phyloP scores from a whole-genome alignment of 805 yeast genomes.

The Myxozyma lipomycoides region DNA sequence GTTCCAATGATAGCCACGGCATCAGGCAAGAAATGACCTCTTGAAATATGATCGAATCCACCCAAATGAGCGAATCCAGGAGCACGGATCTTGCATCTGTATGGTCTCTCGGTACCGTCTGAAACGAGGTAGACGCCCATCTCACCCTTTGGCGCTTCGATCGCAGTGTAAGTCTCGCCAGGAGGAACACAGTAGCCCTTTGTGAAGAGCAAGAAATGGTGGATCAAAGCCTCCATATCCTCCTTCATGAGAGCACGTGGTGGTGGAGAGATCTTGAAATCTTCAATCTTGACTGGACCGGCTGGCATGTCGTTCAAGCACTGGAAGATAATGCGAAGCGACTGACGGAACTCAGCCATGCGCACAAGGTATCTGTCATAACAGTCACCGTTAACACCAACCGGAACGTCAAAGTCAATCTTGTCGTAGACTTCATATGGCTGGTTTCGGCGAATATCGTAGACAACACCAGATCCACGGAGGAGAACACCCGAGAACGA shows the following conservation, averaged over 20 bases:
- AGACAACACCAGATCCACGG: constrained; percentile 87
- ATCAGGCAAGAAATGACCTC: constrained; percentile 85
- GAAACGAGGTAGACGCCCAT: constrained; percentile 87
- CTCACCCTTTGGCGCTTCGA: constrained; percentile 94
- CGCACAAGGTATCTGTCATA: constrained; percentile 83
- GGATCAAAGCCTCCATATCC: constrained; percentile 89
- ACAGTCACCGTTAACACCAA: constrained; percentile 84
- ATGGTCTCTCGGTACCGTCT: constrained; percentile 87
- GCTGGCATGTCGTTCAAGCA: constrained; percentile 89
- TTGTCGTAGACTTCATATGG: constrained; percentile 87
- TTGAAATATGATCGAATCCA: constrained; percentile 80
- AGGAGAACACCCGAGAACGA: constrained; percentile 83
- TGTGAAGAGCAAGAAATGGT: constrained; percentile 81
- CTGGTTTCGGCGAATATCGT: constrained; percentile 77
- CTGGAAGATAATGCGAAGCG: constrained; percentile 82
- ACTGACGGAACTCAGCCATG: constrained; percentile 91
- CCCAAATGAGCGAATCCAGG: constrained; percentile 90
- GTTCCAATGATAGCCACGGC: constrained; percentile 93
- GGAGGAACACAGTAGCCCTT: constrained; percentile 86
- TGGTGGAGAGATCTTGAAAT: constrained; percentile 79
- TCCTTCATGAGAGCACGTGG: constrained; percentile 79
- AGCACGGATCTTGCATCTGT: constrained; percentile 89
- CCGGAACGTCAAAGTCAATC: constrained; percentile 84
- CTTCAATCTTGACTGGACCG: constrained; percentile 88
- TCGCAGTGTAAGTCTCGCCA: constrained; percentile 87